phyloP scores from a whole-genome alignment of 768 basidiomycete genomes.

The Termitomyces sp. region DNA sequence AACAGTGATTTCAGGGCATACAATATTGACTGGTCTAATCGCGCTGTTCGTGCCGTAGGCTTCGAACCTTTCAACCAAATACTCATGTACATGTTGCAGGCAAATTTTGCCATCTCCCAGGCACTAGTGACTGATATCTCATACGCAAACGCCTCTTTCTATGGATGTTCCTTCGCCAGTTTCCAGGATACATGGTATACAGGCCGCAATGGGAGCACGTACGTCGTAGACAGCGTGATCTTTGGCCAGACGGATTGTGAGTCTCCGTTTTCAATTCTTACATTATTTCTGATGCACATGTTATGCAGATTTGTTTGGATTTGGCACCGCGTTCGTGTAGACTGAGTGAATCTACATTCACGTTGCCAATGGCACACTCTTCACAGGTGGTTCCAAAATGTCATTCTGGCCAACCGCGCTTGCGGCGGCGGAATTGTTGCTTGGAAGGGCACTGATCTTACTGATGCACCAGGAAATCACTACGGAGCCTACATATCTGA shows the following conservation, averaged over 20 bases:
- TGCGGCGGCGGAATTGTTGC: conserved; percentile 64
- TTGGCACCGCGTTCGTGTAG: conserved; percentile 48
- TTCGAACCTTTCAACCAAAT: background rate
- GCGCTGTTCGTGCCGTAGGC: conserved; percentile 41
- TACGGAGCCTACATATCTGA: conserved; percentile 55
- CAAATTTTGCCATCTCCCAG: conserved; percentile 54
- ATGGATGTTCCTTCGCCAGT: conserved; percentile 55
- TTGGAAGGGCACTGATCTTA: conserved; percentile 56
- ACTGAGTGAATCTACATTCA: background rate
- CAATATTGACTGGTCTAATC: conserved; percentile 63
- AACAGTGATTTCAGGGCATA: conserved; percentile 57
- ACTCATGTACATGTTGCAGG: conserved; percentile 22
- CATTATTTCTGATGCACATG: background rate
- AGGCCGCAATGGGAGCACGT: conserved; percentile 52
- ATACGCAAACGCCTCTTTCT: conserved; percentile 65
- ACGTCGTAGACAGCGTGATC: conserved; percentile 56
- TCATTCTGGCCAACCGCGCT: conserved; percentile 54
- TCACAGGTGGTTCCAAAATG: conserved; percentile 54
- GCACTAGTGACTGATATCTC: conserved; percentile 60
- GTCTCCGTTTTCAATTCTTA: conserved; percentile 12
- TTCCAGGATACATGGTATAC: conserved; percentile 68
- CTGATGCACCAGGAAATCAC: conserved; percentile 42
- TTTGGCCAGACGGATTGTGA: conserved; percentile 62
- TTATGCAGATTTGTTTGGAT: conserved; percentile 48
- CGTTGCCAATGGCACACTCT: background rate